A percentile compares a stretch with the other conserved stretches of the same genome.
These are phyloP conservation scores for Gastrodia elata DNA, from an alignment of 106 monocot species.

Conservation along the genomic window DNA sequence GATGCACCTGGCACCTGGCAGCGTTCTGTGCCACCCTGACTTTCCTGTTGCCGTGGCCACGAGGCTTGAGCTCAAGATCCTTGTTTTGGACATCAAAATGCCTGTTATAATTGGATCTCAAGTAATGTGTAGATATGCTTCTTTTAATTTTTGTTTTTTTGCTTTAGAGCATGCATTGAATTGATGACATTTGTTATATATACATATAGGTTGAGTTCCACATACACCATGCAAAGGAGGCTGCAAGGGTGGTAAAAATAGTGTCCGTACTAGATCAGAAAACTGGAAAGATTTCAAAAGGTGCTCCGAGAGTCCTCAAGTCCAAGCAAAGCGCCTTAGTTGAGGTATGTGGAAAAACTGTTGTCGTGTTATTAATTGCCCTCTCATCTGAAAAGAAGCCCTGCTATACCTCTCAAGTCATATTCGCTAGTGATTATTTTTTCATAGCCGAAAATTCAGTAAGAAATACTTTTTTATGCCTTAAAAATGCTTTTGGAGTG, in stretches of 20 bases:
- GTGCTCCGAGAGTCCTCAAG: conserved; percentile 62
- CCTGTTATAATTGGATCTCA: conserved; percentile 71
- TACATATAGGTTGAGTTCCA: conserved; percentile 70
- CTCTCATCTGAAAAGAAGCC: not conserved
- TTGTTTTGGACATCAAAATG: conserved; percentile 51
- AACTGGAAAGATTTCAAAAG: conserved; percentile 59
- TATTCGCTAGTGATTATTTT: too few species aligned
- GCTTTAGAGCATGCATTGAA: not conserved
- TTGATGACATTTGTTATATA: not conserved
- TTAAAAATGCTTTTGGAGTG: not conserved
- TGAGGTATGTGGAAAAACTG: conserved; percentile 23
- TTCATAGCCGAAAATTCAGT: too few species aligned
- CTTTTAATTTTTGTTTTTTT: too few species aligned
- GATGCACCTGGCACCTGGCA: conserved; percentile 50
- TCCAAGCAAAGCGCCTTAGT: conserved; percentile 84
- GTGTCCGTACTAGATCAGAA: conserved; percentile 65
- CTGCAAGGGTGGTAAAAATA: conserved; percentile 73
- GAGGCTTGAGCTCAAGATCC: conserved; percentile 65
- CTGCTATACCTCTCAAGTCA: too few species aligned
- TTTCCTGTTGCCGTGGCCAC: conserved; percentile 55
- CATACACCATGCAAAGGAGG: conserved; percentile 73
- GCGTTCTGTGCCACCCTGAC: conserved; percentile 83
- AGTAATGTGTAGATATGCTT: conserved; percentile 21
- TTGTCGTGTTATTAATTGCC: not conserved
- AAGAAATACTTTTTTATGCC: not conserved